Conservation (phyloP, 192 early-diverging fungal species). For the Entophlyctis helioformis region DNA sequence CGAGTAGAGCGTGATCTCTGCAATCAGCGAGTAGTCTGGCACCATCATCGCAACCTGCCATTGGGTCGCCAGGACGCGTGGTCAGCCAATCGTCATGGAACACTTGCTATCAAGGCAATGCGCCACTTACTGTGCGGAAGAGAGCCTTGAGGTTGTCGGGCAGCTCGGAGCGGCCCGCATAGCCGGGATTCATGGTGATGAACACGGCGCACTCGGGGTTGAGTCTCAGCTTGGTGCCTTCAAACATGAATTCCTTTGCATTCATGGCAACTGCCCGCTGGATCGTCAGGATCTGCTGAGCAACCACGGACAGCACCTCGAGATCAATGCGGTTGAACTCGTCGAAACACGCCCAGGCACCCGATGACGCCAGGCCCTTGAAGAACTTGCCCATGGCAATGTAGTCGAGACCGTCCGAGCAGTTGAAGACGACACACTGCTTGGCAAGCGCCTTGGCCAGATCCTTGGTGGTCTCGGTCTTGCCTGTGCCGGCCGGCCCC, state of each 20-base stretch:
- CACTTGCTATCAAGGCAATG: conserved; percentile 15
- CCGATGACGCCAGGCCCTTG: conserved; percentile 45
- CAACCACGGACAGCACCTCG: conserved; percentile 52
- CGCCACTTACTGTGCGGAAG: conserved; percentile 32
- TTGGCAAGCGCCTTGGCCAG: conserved; percentile 55
- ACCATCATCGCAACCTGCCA: conserved; percentile 58
- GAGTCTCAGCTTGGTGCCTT: conserved; percentile 40
- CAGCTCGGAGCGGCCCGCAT: conserved; percentile 42
- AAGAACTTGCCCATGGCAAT: conserved; percentile 60
- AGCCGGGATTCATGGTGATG: conserved; percentile 60
- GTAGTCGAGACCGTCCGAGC: conserved; percentile 56
- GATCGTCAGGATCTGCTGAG: conserved; percentile 54
- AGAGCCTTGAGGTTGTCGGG: conserved; percentile 41
- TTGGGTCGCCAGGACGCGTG: conserved; percentile 42
- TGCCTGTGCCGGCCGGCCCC: conserved; percentile 46
- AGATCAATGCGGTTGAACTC: conserved; percentile 57
- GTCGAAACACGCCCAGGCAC: conserved; percentile 57
- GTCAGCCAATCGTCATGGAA: conserved; percentile 1
- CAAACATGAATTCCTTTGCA: conserved; percentile 45
- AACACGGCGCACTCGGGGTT: conserved; percentile 50
- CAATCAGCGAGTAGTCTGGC: conserved; percentile 50
- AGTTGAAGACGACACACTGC: conserved; percentile 59
- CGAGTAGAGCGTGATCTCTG: conserved; percentile 50
- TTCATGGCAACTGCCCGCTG: conserved; percentile 43
- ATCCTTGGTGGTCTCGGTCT: conserved; percentile 57